phyloP scores from a whole-genome alignment of 1,284 basidiomycete genomes.

The Schizophyllum commune region DNA sequence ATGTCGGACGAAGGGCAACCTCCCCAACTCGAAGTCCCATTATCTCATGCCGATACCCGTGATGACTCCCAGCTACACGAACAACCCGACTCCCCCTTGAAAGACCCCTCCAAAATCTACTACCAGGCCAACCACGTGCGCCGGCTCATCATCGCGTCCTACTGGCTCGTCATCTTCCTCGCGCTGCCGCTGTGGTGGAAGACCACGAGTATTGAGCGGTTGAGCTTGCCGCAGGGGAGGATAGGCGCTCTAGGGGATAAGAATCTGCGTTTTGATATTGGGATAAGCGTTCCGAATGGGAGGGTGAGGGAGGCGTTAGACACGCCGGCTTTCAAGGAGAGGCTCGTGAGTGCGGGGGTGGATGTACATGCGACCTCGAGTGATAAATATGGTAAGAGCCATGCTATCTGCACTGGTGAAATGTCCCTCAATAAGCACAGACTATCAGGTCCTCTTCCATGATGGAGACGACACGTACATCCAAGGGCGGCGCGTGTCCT shows the following conservation, averaged over 20 bases:
- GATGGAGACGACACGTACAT: conserved; percentile 13
- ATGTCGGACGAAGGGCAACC: background rate
- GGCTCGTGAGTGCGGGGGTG: background rate
- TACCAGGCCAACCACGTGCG: conserved; percentile 43
- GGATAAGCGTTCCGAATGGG: conserved; percentile 19
- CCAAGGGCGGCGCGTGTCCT: conserved; percentile 12
- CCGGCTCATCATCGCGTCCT: conserved; percentile 57
- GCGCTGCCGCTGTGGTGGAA: conserved; percentile 85
- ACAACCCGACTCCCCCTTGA: background rate
- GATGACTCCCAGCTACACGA: background rate
- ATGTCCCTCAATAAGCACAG: too few species aligned
- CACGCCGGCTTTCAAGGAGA: background rate
- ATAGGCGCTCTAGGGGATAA: conserved; percentile 46
- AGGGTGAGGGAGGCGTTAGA: background rate
- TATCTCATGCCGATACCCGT: too few species aligned
- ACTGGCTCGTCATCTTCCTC: conserved; percentile 68
- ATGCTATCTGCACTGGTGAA: too few species aligned
- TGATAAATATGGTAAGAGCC: background rate
- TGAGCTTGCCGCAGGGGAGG: conserved; percentile 60
- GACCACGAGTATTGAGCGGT: conserved; percentile 78
- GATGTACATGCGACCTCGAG: background rate
- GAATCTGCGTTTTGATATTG: conserved; percentile 44
- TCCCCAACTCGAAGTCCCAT: too few species aligned
- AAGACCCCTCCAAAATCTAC: conserved; percentile 41
- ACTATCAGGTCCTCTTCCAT: background rate